Conservation (phyloP, 2,329 filamentous ascomycete genomes). For the Huntiella savannae region DNA sequence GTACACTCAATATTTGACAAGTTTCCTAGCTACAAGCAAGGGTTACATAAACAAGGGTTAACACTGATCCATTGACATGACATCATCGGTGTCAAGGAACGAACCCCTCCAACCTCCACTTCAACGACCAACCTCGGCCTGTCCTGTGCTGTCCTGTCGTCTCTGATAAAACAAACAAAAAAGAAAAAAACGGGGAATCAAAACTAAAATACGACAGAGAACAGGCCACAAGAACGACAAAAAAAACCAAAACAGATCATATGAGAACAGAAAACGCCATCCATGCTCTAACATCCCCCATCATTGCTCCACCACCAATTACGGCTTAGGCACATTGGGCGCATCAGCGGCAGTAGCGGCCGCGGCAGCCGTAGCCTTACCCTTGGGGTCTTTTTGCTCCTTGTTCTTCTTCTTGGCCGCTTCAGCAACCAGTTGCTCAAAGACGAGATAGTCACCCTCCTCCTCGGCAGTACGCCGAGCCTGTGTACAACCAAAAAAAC, state of each 20-base stretch:
- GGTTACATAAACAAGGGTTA: too few species aligned
- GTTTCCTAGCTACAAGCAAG: too few species aligned
- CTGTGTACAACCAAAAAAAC: conserved; percentile 32
- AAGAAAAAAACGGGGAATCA: conserved; percentile 4
- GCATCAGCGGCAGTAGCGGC: conserved; percentile 13
- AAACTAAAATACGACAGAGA: background rate
- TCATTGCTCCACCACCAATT: background rate
- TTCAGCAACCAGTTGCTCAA: conserved; percentile 93
- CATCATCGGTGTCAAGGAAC: too few species aligned
- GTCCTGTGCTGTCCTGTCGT: too few species aligned
- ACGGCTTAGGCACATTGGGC: conserved; percentile 14
- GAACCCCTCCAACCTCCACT: too few species aligned
- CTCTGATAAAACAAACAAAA: background rate
- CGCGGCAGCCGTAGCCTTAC: conserved; percentile 21
- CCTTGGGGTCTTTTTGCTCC: conserved; percentile 21
- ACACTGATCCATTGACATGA: too few species aligned
- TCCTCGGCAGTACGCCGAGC: conserved; percentile 80
- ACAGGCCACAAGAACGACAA: background rate
- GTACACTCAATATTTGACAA: too few species aligned
- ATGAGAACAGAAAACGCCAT: conserved; percentile 1
- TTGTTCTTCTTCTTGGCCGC: conserved; percentile 86
- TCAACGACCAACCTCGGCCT: too few species aligned
- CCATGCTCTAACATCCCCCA: background rate
- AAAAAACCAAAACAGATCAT: conserved; percentile 1
- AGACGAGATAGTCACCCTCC: conserved; percentile 96